These are phyloP conservation scores for Botrytis deweyae DNA, from an alignment of 2,329 filamentous ascomycete species.

Conservation along the genomic window DNA sequence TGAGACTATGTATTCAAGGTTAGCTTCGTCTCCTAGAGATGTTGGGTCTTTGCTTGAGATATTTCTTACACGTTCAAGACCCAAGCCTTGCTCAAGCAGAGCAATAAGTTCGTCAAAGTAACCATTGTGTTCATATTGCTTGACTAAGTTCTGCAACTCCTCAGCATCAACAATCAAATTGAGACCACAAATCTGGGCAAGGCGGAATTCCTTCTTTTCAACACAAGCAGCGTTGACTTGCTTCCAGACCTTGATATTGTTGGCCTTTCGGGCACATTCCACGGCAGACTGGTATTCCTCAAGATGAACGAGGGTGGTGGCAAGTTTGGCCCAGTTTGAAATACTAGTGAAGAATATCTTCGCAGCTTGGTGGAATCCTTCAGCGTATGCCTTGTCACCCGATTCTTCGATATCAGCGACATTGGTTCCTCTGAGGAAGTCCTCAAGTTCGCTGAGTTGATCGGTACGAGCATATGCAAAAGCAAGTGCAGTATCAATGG, in stretches of 20 bases:
- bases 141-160: slow-evolving; percentile 87
- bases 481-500: slow-evolving; percentile 89
- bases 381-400: slow-evolving; percentile 95
- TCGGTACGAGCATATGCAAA: slow-evolving; percentile 92
- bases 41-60: too few relatives aligned
- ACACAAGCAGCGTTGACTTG: slow-evolving; percentile 97
- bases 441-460: slow-evolving; percentile 88
- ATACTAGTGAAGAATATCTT: slow-evolving; percentile 99
- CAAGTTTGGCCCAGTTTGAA: slow-evolving; percentile 99
- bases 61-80: slow-evolving; percentile 48
- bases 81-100: slow-evolving; percentile 90
- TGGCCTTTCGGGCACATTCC: slow-evolving; percentile 96
- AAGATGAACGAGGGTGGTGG: slow-evolving; percentile 95
- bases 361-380: slow-evolving; percentile 90
- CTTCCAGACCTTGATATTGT: slow-evolving; percentile 99
- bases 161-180: slow-evolving; percentile 98
- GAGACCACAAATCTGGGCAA: slow-evolving; percentile 97
- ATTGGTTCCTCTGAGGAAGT: slow-evolving; percentile 90
- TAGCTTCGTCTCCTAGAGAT: too few relatives aligned
- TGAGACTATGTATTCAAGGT: slow-evolving; percentile 46
- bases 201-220: slow-evolving; percentile 96
- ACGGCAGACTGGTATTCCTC: slow-evolving; percentile 97
- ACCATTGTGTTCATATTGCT: slow-evolving; percentile 93
- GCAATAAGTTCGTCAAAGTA: slow-evolving; percentile 98
- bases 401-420: slow-evolving; percentile 95